Base-by-base conservation (phyloP, 768 basidiomycete species). In the Kwoniella heveanensis region DNA sequence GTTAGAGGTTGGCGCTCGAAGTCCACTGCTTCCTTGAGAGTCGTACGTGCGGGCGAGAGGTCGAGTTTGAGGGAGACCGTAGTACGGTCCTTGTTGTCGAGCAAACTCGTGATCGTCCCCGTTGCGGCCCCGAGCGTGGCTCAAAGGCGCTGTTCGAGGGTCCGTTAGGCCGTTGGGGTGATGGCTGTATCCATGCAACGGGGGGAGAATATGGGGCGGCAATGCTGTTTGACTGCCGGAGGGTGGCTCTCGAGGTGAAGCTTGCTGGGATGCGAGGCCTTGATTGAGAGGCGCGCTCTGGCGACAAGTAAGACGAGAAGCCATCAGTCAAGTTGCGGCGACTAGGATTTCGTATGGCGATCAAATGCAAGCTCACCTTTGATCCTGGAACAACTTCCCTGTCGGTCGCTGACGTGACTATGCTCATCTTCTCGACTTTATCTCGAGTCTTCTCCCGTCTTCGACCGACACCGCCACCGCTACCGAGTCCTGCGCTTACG, bases 231-330 rank as follows among this genome's bases (percentile, higher is more conserved):
- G 71, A 21, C 66, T 59, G 10, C 73, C 73, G 3, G 71, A 70
- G 0, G 68, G 57, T 0, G 64, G 64, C 22, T 77, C 71, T 27
- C 66, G 62, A 10, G 70, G 66, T 6, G 72, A 64, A 10, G 59
- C 63, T 55, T 74, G 73, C 48, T 70, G 70, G 22, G 69, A 57
- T 22, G 72, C 69, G 17, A 72, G 50, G 27, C 60, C 65, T 54
- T 74, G 72, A 37, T 71, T 71, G 13, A 77, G 65, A 4, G 75
- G 75, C 26, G 75, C 75, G 44, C 66, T 68, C 73, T 77, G 58
- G 39, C 25, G n/a, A n/a, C n/a, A n/a, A n/a, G n/a, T n/a, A n/a
- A n/a, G n/a, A n/a, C n/a, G n/a, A n/a, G n/a, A n/a, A n/a, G n/a
- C n/a, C n/a, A n/a, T n/a, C n/a, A n/a, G n/a, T n/a, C n/a, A n/a